phyloP scores from a whole-genome alignment of 306 rosid species.

The Cercis canadensis region DNA sequence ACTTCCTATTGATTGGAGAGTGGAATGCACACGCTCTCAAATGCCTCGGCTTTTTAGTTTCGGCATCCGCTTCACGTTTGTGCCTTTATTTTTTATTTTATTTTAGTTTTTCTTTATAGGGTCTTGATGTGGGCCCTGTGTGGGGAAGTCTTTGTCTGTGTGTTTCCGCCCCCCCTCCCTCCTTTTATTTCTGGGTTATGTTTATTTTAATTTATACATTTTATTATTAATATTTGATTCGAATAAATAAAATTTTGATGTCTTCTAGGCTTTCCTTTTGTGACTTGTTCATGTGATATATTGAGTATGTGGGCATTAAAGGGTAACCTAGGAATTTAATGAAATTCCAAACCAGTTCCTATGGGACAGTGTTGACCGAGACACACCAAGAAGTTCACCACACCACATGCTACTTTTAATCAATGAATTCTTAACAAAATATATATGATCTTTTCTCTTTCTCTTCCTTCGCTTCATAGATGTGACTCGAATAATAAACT shows the following conservation, averaged over 20 bases:
- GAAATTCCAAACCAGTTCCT: conserved; percentile 34
- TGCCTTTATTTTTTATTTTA: background rate
- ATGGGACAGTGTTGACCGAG: conserved; percentile 47
- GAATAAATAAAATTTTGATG: background rate
- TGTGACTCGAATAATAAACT: no score
- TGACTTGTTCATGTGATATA: conserved; percentile 43
- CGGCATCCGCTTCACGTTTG: conserved; percentile 2
- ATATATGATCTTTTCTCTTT: no score
- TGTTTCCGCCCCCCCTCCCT: conserved; percentile 43
- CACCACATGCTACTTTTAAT: no score
- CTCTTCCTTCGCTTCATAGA: no score
- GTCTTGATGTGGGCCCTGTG: conserved; percentile 59
- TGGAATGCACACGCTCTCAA: conserved; percentile 47
- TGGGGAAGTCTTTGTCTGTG: conserved; percentile 55
- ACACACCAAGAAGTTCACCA: background rate
- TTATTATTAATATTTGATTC: no score
- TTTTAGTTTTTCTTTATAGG: conserved; percentile 33
- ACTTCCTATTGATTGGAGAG: conserved; percentile 61
- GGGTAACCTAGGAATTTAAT: conserved; percentile 63
- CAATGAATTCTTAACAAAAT: no score
- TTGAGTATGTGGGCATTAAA: conserved; percentile 39
- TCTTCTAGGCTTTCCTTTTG: conserved; percentile 20
- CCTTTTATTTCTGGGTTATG: conserved; percentile 20
- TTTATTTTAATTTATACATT: conserved; percentile 7
- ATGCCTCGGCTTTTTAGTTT: background rate